These are phyloP conservation scores for Cetraspora pellucida DNA, from an alignment of 192 early-diverging fungal species.

Conservation along the genomic window DNA sequence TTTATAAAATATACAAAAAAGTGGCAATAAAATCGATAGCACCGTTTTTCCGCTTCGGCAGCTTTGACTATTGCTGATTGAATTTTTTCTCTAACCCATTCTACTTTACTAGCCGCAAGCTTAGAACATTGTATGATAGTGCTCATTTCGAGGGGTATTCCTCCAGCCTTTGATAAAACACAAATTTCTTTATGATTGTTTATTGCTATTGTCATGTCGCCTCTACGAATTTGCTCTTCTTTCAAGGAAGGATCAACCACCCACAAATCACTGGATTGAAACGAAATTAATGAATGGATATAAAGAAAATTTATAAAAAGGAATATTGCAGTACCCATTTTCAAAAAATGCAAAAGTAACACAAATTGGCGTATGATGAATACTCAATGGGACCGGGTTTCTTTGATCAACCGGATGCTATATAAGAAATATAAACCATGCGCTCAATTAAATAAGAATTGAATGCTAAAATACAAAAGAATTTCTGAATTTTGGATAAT, in stretches of 20 bases:
- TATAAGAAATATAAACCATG: background rate
- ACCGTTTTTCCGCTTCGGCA: no score
- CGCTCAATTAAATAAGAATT: background rate
- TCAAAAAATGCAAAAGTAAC: slow-evolving; percentile 93
- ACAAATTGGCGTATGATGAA: slow-evolving; percentile 95
- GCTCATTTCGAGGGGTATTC: slow-evolving; percentile 72
- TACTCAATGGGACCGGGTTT: slow-evolving; percentile 90
- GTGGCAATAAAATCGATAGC: no score
- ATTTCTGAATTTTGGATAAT: background rate
- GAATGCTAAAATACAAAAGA: background rate
- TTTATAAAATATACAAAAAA: no score
- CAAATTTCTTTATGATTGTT: slow-evolving; percentile 94
- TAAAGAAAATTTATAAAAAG: background rate
- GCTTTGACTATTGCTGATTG: slow-evolving; percentile 61
- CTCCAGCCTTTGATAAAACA: slow-evolving; percentile 89
- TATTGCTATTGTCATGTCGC: slow-evolving; percentile 85
- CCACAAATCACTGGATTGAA: slow-evolving; percentile 47
- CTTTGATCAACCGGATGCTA: slow-evolving; percentile 85
- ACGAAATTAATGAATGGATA: background rate
- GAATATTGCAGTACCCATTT: slow-evolving; percentile 14
- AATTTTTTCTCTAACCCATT: slow-evolving; percentile 79
- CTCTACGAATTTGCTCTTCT: slow-evolving; percentile 86
- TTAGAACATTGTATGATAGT: slow-evolving; percentile 82
- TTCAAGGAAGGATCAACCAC: slow-evolving; percentile 83
- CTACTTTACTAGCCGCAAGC: slow-evolving; percentile 74